Percentiles rank a stretch among this genome's conserved stretches.
Evolutionary conservation across 1,284 basidiomycete species (phyloP).

Genomic region (Naganishia sp.): DNA sequence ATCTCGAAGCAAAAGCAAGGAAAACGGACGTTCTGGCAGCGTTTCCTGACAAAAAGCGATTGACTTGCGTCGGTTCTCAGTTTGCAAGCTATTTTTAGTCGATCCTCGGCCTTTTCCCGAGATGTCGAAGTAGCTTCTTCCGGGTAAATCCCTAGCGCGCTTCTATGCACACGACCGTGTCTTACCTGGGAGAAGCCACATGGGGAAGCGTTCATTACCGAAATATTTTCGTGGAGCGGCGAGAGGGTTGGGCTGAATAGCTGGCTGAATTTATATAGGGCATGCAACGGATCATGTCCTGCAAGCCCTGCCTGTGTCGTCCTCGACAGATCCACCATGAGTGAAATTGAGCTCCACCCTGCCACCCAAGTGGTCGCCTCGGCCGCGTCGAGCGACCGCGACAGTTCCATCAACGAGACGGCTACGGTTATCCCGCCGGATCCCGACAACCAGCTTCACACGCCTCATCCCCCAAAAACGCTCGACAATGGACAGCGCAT

Average conservation of each 20-base stretch:
- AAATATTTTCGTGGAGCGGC: not conserved
- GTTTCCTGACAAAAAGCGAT: no score
- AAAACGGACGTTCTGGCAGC: no score
- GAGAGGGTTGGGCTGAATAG: not conserved
- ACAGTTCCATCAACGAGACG: conserved; percentile 23
- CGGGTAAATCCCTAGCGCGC: not conserved
- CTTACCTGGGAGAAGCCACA: not conserved
- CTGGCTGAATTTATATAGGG: not conserved
- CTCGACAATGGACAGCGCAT: conserved; percentile 26
- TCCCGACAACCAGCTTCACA: conserved; percentile 23
- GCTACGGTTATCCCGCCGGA: conserved; percentile 16
- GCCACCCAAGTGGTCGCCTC: not conserved
- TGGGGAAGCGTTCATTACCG: not conserved
- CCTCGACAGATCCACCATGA: conserved; percentile 6
- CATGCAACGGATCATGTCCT: not conserved
- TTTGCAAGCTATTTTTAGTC: no score
- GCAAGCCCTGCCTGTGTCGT: not conserved
- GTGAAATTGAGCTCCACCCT: not conserved
- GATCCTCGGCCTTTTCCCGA: no score
- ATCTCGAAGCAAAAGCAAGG: no score
- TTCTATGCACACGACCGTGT: conserved; percentile 7
- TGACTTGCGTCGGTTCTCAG: no score
- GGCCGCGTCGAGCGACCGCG: conserved; percentile 5
- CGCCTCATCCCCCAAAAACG: conserved; percentile 23
- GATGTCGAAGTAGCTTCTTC: not conserved